Evolutionary conservation across 2,329 filamentous ascomycete genomes (phyloP).

Genomic region (Aspergillus texensis): DNA sequence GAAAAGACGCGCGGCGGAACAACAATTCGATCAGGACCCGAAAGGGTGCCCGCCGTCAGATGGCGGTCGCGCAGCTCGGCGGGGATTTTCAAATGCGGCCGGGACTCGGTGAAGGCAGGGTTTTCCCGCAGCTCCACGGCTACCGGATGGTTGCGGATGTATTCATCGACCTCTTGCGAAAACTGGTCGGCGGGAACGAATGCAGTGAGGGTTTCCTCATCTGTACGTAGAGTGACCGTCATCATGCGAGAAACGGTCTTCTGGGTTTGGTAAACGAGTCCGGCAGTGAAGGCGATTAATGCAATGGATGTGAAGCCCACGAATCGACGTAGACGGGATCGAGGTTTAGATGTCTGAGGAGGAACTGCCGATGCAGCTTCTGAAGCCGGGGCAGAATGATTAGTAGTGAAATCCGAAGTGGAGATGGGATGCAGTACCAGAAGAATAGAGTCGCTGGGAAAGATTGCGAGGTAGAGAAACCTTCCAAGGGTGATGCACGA

Average conservation of each 20-base stretch:
- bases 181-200: conserved; percentile 62
- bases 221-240: conserved; percentile 54
- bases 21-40: conserved; percentile 73
- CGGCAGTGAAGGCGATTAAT: conserved; percentile 35
- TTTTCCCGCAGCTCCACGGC: conserved; percentile 68
- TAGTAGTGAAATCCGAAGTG: not conserved
- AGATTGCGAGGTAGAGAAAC: conserved; percentile 9
- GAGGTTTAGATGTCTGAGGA: conserved; percentile 20
- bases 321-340: conserved; percentile 37
- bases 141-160: conserved; percentile 77
- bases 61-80: conserved; percentile 68
- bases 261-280: conserved; percentile 31
- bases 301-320: conserved; percentile 42
- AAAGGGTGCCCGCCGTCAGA: conserved; percentile 78
- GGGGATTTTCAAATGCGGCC: conserved; percentile 87
- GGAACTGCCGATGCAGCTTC: not conserved
- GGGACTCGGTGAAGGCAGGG: conserved; percentile 70
- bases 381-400: not conserved
- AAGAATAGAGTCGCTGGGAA: conserved; percentile 14
- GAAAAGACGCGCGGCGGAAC: conserved; percentile 81
- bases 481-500: conserved; percentile 7
- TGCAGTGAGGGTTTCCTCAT: conserved; percentile 72
- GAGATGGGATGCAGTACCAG: conserved; percentile 1
- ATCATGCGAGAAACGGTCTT: conserved; percentile 35
- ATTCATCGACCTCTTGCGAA: conserved; percentile 65